These are phyloP conservation scores for Echinochloa phyllopogon DNA, from an alignment of 176 grass and related monocot species.

Conservation along the genomic window DNA sequence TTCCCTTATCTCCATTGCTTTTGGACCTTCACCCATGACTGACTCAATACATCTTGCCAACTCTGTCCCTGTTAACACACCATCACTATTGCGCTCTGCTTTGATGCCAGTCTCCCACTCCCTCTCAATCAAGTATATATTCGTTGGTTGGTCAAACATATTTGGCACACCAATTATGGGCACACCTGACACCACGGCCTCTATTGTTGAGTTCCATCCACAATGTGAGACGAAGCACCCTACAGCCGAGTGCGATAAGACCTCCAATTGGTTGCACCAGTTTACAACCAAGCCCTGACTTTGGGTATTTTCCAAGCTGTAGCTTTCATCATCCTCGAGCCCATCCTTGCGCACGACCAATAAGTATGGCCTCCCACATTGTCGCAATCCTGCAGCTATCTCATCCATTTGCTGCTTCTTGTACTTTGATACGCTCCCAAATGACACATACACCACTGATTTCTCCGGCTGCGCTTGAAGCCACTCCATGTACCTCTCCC, in stretches of 20 bases:
- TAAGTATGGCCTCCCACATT: conserved; percentile 39
- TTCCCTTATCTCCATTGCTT: conserved; percentile 24
- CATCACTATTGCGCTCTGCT: conserved; percentile 17
- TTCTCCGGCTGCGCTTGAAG: conserved; percentile 28
- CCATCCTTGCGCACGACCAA: conserved; percentile 54
- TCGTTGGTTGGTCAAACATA: conserved; percentile 45
- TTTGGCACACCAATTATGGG: conserved; percentile 36
- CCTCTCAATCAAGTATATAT: conserved; percentile 39
- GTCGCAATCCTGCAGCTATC: conserved; percentile 36
- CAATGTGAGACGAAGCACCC: conserved; percentile 68
- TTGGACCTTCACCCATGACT: conserved; percentile 41
- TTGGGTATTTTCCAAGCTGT: background rate
- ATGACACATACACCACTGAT: conserved; percentile 62
- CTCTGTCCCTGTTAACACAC: conserved; percentile 42
- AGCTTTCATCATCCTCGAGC: background rate
- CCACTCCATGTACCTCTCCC: conserved; percentile 53
- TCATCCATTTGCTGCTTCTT: conserved; percentile 49
- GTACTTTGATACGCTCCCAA: conserved; percentile 52
- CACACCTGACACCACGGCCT: conserved; percentile 51
- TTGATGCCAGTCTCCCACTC: conserved; percentile 33
- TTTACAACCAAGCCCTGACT: conserved; percentile 49
- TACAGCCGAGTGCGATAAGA: conserved; percentile 48
- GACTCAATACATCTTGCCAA: conserved; percentile 57
- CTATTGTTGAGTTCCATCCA: conserved; percentile 61
- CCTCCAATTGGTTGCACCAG: conserved; percentile 60